Base-by-base conservation (phyloP, 2,329 filamentous ascomycete genomes). In the Emericellopsis cladophorae region DNA sequence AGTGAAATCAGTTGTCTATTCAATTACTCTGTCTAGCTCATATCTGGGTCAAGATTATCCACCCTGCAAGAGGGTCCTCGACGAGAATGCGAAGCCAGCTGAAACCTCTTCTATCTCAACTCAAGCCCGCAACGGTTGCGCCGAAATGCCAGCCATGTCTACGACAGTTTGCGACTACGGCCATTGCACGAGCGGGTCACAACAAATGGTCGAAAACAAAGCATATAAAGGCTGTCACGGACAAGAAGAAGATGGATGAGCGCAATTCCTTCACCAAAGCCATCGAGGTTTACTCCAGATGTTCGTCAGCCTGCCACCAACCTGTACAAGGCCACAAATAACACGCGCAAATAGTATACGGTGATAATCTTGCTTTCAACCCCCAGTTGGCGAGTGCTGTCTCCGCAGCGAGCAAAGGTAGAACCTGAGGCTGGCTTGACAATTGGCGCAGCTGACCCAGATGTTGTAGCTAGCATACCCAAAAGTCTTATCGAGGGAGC, bases 121-220 rank as follows among this genome's bases (percentile, higher is more conserved):
- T 35, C n/a, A 15, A 31, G 15, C 37, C 12, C 8, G n/a, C n/a
- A 21, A 14, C 24, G 16, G 16, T 15, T 22, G 10, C 16, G 34
- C 16, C 34, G 9, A 37, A 36, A 48, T 77, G 72, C 48, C 60
- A 58, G 32, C 60, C 59, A 59, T 74, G 68, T 47, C 55, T 62
- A 43, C 70, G 73, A 41, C 53, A 58, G 31, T 68, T 81, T 44
- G 58, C 58, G 42, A 65, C 65, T 14, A 68, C 65, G 14, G 48
- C 67, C 8, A 43, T 51, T 7, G 54, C 62, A 12, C 61, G 64
- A 45, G 80, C 82, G 21, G 88, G 88, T 12, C 88, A 95, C 64
- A 95, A 82, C 61, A 84, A 88, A 58, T 98, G 92, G 92, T 88
- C 87, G 43, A 94, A 92, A 54, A 96, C 95, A 64, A 85, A 82